phyloP scores from a whole-genome alignment of 2,329 filamentous ascomycete genomes.

The Clonostachys byssicola region DNA sequence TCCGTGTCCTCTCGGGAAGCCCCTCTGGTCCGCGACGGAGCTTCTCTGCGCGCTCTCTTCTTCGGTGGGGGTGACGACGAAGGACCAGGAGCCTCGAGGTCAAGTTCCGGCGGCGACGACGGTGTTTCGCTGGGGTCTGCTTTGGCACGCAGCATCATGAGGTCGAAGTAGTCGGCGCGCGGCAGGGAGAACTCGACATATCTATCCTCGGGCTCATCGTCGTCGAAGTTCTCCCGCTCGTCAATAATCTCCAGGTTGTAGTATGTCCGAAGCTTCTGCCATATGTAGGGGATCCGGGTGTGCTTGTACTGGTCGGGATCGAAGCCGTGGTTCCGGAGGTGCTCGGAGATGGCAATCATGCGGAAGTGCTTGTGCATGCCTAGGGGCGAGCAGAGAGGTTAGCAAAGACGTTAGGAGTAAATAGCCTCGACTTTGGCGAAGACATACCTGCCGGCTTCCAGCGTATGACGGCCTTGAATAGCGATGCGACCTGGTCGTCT shows the following conservation, averaged over 20 bases:
- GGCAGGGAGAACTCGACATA: constrained; percentile 67
- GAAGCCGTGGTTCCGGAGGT: constrained; percentile 76
- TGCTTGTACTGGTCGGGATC: constrained; percentile 68
- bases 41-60: constrained; percentile 40
- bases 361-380: constrained; percentile 93
- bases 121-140: constrained; percentile 42
- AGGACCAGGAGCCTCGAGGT: constrained; percentile 21
- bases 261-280: constrained; percentile 77
- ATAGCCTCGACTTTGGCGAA: not conserved
- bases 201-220: constrained; percentile 52
- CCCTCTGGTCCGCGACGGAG: constrained; percentile 27
- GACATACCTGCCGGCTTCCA: constrained; percentile 88
- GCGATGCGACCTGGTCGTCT: constrained; percentile 87
- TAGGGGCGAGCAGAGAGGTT: constrained; percentile 19
- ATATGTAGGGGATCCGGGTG: constrained; percentile 86
- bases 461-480: constrained; percentile 88
- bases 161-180: constrained; percentile 33
- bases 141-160: constrained; percentile 38
- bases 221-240: constrained; percentile 71
- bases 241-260: constrained; percentile 87
- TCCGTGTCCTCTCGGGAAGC: constrained; percentile 44
- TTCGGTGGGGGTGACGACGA: constrained; percentile 22
- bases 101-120: constrained; percentile 39
- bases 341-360: constrained; percentile 80
- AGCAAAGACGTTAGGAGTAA: not conserved